Evolutionary conservation across 768 basidiomycete genomes (phyloP), one percentile per base, ranked within the genome.

Genomic region (Lentinula aciculospora): DNA sequence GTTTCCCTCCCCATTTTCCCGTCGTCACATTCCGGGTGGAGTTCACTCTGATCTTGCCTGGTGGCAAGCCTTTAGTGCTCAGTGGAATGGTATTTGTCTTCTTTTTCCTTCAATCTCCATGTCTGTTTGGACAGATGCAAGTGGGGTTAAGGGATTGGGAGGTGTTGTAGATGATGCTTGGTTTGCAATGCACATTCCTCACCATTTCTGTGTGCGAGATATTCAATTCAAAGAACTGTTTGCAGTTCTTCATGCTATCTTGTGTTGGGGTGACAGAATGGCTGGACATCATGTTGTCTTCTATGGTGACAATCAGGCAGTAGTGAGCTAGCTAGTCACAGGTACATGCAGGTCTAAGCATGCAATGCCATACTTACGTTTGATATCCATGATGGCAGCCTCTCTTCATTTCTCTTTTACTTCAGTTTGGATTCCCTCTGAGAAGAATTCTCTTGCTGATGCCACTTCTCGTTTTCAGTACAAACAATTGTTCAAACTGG

Each of bases 81-180:
- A 60, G 5, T 62, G 62, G 58, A 65, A 63, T 45, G 62, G 68
- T 17, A 58, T 64, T 13, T 60, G 47, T 1, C 37, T 58, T 31
- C 31, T 61, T 29, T 51, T 48, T 3, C 58, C 61, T 1, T 53
- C 55, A 8, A 29, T 40, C 48, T 56, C 48, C 4, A 27, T 62
- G n/a, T 58, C 63, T n/a, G 58, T 69, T 19, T 66, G 63, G 56
- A 69, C 67, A 3, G 67, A 71, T 47, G 69, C 68, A 32, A 66
- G 65, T 54, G 66, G 68, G 17, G 47, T 44, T 21, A 62, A 63
- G n/a, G n/a, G n/a, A n/a, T n/a, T n/a, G n/a, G n/a, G n/a, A n/a
- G n/a, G n/a, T n/a, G n/a, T n/a, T n/a, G 62, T 64, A 37, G 62
- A 53, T 6, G 12, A 51, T 1, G 27, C 19, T 3, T 67, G 67